A percentile compares a stretch with the other conserved stretches of the same genome.
These are phyloP conservation scores for Fragaria ananassa DNA, from an alignment of 306 rosid genomes.

Conservation along the genomic window DNA sequence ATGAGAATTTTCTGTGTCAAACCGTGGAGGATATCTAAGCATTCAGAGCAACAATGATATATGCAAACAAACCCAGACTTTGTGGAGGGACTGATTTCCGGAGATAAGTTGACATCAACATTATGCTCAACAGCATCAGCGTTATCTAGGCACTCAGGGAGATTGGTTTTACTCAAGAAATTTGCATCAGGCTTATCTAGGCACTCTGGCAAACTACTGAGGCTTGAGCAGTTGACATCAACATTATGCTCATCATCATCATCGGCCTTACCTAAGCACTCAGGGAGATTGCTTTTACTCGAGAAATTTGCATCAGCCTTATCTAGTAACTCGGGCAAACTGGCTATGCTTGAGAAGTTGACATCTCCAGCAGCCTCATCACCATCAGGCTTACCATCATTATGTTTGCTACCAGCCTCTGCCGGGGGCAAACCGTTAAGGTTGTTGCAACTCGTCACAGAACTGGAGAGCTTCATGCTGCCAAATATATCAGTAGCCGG, in stretches of 20 bases:
- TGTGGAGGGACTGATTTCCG: constrained; percentile 26
- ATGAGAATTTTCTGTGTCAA: constrained; percentile 43
- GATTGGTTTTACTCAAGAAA: not conserved
- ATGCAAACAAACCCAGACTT: constrained; percentile 47
- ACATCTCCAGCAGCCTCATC: constrained; percentile 24
- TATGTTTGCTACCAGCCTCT: constrained; percentile 26
- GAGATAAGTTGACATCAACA: constrained; percentile 24
- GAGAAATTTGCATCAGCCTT: not conserved
- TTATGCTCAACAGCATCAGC: constrained; percentile 26
- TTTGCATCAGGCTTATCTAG: constrained; percentile 1
- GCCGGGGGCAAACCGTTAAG: constrained; percentile 17
- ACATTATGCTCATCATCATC: constrained; percentile 19
- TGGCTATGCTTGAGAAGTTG: constrained; percentile 15
- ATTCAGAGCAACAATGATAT: constrained; percentile 69
- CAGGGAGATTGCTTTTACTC: not conserved
- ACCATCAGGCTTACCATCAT: constrained; percentile 26
- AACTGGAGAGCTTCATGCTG: constrained; percentile 24
- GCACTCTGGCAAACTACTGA: not conserved
- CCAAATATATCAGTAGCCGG: constrained; percentile 24
- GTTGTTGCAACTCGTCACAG: constrained; percentile 24
- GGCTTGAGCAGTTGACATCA: constrained; percentile 24
- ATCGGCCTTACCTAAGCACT: constrained; percentile 17
- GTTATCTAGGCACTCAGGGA: not conserved
- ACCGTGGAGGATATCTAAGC: constrained; percentile 45
- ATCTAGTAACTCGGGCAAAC: not conserved